phyloP scores from a whole-genome alignment of 345 rosid genomes.

The Citrus medica region DNA sequence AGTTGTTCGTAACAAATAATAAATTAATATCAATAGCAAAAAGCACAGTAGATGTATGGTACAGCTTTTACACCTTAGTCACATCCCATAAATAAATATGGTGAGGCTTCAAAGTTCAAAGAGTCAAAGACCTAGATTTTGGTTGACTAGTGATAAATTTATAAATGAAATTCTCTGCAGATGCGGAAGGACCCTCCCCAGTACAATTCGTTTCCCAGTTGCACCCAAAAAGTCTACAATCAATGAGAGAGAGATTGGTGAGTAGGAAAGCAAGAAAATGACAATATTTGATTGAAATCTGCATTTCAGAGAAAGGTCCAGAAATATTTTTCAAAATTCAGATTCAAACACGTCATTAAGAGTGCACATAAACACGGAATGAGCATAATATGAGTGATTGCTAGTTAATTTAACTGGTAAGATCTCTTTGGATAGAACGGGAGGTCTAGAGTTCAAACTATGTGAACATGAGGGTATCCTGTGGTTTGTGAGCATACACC shows the following conservation, averaged over 20 bases:
- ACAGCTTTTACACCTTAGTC: too few species aligned
- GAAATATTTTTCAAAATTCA: background rate
- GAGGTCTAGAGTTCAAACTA: background rate
- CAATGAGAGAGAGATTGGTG: too few species aligned
- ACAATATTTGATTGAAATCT: background rate
- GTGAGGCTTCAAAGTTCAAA: background rate
- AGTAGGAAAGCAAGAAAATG: background rate
- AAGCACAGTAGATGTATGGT: too few species aligned
- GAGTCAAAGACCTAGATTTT: background rate
- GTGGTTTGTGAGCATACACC: background rate
- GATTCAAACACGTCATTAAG: background rate
- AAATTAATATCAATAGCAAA: too few species aligned
- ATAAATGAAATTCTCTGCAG: background rate
- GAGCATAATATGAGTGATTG: background rate
- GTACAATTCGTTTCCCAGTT: conserved; percentile 8
- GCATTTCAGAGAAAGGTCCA: background rate
- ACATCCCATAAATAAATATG: background rate
- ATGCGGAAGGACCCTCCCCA: conserved; percentile 14
- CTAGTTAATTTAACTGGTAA: background rate
- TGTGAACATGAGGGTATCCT: background rate
- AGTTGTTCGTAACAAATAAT: too few species aligned
- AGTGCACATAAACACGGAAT: background rate
- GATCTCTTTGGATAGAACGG: background rate
- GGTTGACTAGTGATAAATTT: background rate
- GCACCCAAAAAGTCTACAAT: background rate